These are phyloP conservation scores for Picochlorum sp. DNA, from an alignment of 139 green algal species.

Conservation along the genomic window DNA sequence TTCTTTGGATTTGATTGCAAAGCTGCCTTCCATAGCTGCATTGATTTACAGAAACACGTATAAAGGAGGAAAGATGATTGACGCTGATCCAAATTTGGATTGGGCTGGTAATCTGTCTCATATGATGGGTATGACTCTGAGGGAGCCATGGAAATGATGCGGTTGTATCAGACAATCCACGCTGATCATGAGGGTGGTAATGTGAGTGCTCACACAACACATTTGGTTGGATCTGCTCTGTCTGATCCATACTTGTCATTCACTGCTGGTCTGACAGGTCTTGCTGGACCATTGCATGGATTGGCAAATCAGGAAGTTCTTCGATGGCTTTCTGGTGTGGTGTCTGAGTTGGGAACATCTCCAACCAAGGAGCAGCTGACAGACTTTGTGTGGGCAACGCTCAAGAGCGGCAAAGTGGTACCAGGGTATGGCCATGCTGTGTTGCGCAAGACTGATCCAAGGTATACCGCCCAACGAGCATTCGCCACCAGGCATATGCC, in stretches of 20 bases:
- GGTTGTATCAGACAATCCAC: constrained; percentile 98
- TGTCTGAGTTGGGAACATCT: constrained; percentile 56
- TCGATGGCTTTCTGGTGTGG: constrained; percentile 72
- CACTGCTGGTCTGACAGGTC: constrained; percentile 83
- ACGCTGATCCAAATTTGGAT: constrained; percentile 65
- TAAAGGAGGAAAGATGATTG: constrained; percentile 48
- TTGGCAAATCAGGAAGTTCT: constrained; percentile 98
- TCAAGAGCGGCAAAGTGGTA: constrained; percentile 91
- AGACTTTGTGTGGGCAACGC: constrained; percentile 81
- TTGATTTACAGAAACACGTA: constrained; percentile 77
- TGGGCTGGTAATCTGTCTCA: constrained; percentile 90
- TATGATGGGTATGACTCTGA: constrained; percentile 81
- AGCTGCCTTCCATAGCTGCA: constrained; percentile 81
- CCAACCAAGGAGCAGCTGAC: constrained; percentile 77
- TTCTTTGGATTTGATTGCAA: constrained; percentile 86
- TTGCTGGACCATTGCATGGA: constrained; percentile 94
- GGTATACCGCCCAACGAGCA: constrained; percentile 83
- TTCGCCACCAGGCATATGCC: constrained; percentile 82
- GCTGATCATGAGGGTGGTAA: constrained; percentile 89
- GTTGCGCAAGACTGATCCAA: constrained; percentile 93
- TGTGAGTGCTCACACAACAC: constrained; percentile 87
- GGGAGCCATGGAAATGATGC: constrained; percentile 81
- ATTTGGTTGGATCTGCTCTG: constrained; percentile 89
- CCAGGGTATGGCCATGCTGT: constrained; percentile 97
- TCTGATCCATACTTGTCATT: constrained; percentile 95